phyloP scores from a whole-genome alignment of 1,284 basidiomycete genomes.

The Sphagnurus paluster region DNA sequence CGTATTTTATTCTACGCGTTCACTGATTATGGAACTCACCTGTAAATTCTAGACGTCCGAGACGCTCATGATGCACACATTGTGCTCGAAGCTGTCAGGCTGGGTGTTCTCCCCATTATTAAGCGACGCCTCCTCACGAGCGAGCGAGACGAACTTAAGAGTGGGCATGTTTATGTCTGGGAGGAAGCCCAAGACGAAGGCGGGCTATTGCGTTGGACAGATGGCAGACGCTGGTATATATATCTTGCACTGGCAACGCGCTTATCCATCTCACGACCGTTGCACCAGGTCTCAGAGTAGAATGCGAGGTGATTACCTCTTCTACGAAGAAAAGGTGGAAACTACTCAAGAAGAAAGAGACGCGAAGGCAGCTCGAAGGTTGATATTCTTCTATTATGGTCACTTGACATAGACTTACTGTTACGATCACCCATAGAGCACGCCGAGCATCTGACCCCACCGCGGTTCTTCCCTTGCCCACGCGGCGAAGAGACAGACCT shows the following conservation, averaged over 20 bases:
- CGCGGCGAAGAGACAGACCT: slow-evolving; percentile 68
- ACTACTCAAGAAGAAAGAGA: slow-evolving; percentile 74
- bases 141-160: slow-evolving; percentile 65
- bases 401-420: neutral
- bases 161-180: slow-evolving; percentile 81
- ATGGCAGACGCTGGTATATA: slow-evolving; percentile 68
- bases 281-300: slow-evolving; percentile 69
- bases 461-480: slow-evolving; percentile 52
- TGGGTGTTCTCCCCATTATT: slow-evolving; percentile 67
- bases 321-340: slow-evolving; percentile 79
- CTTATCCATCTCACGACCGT: neutral
- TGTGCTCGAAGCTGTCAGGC: slow-evolving; percentile 73
- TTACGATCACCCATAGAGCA: slow-evolving; percentile 44
- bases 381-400: slow-evolving; percentile 10
- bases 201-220: slow-evolving; percentile 74
- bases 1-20: slow-evolving; percentile 21
- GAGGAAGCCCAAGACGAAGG: slow-evolving; percentile 80
- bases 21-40: slow-evolving; percentile 2
- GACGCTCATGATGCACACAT: slow-evolving; percentile 70
- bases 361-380: slow-evolving; percentile 73
- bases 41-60: slow-evolving; percentile 55
- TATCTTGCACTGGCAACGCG: neutral
- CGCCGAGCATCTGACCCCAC: slow-evolving; percentile 62
- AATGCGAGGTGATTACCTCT: slow-evolving; percentile 79
- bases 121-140: slow-evolving; percentile 63